Evolutionary conservation across 371 early-diverging fungal species (phyloP).

Genomic region (Actinomortierella wolfii): DNA sequence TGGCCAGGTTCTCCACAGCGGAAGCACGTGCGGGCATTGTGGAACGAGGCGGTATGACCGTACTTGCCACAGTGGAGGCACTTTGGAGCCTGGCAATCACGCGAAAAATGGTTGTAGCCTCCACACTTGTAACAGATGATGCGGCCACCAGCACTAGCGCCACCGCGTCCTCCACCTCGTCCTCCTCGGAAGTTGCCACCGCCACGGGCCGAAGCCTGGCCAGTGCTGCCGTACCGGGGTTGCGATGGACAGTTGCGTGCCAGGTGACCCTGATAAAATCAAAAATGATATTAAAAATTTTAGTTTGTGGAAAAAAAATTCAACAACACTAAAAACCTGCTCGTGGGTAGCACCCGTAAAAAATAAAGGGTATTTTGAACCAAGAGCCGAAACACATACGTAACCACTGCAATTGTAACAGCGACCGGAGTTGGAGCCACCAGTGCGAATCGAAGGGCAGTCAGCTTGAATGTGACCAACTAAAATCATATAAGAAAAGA

Average conservation of each 20-base stretch:
- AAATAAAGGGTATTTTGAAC: too few species aligned
- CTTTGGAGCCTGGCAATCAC: conserved; percentile 67
- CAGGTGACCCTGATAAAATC: conserved; percentile 60
- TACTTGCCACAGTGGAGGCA: conserved; percentile 64
- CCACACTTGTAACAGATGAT: conserved; percentile 66
- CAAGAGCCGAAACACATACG: conserved; percentile 53
- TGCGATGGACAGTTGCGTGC: conserved; percentile 58
- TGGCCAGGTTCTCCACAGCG: conserved; percentile 44
- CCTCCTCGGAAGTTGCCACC: conserved; percentile 1
- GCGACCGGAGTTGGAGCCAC: conserved; percentile 32
- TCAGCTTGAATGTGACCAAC: conserved; percentile 66
- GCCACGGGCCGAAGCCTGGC: too few species aligned
- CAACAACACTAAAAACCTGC: conserved; percentile 8
- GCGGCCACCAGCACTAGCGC: conserved; percentile 20
- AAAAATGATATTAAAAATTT: neutral
- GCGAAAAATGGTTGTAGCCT: conserved; percentile 65
- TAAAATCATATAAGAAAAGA: conserved; percentile 13
- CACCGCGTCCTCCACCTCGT: conserved; percentile 10
- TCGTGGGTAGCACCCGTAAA: too few species aligned
- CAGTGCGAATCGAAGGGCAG: conserved; percentile 51
- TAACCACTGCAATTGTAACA: conserved; percentile 63
- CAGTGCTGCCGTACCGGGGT: conserved; percentile 18
- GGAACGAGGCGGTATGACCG: conserved; percentile 49
- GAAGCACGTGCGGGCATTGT: conserved; percentile 22
- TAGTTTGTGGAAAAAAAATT: neutral